These are phyloP conservation scores for Halenospora varia DNA, from an alignment of 495 filamentous ascomycete species.

Conservation along the genomic window DNA sequence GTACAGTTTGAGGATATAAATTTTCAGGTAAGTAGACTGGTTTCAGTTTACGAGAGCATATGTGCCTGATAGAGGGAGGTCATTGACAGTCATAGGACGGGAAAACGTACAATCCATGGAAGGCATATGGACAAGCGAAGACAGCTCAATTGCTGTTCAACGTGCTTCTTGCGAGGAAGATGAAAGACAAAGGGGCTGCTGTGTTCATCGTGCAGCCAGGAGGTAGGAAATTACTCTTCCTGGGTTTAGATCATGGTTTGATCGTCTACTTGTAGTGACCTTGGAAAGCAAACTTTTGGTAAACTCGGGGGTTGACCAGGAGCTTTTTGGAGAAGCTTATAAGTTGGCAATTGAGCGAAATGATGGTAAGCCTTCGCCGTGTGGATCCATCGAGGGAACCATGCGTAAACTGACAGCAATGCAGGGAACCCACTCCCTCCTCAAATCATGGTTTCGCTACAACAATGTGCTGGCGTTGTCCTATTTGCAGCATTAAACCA, in stretches of 20 bases:
- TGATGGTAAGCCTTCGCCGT: not conserved
- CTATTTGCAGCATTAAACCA: slow-evolving; percentile 15
- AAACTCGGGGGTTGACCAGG: not conserved
- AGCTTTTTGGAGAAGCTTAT: not conserved
- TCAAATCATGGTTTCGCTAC: not conserved
- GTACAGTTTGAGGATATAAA: slow-evolving; percentile 48
- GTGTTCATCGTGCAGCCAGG: slow-evolving; percentile 12
- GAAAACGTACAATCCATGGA: slow-evolving; percentile 34
- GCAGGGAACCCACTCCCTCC: not conserved
- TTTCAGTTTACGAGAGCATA: too few species aligned
- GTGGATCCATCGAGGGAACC: too few species aligned
- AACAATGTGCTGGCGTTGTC: not conserved
- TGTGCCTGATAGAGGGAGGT: too few species aligned
- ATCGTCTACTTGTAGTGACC: not conserved
- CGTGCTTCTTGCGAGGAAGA: slow-evolving; percentile 34
- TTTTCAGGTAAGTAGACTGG: slow-evolving; percentile 38
- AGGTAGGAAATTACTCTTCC: not conserved
- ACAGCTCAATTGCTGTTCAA: slow-evolving; percentile 54
- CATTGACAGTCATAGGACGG: slow-evolving; percentile 30
- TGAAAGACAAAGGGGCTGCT: slow-evolving; percentile 14
- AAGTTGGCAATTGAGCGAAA: not conserved
- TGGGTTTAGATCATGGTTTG: not conserved
- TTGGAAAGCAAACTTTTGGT: not conserved
- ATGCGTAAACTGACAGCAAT: too few species aligned
- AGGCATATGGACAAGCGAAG: slow-evolving; percentile 52